phyloP scores from a whole-genome alignment of 1,284 basidiomycete species.

The Chalciporus sp. region DNA sequence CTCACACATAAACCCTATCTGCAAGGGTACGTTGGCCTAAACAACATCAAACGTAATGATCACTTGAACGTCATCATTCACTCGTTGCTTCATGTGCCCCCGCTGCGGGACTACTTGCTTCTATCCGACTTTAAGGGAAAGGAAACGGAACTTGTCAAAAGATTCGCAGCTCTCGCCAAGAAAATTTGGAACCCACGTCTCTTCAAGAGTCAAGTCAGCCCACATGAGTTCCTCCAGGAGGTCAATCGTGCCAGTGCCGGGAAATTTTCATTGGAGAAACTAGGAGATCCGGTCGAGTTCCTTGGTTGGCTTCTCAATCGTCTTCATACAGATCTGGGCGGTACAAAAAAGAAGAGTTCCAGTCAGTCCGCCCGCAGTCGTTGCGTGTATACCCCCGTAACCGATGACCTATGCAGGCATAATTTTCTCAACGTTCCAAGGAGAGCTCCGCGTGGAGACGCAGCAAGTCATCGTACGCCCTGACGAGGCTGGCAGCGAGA shows the following conservation, averaged over 20 bases:
- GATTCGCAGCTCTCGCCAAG: constrained; percentile 84
- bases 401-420: constrained; percentile 54
- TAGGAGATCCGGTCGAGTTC: constrained; percentile 97
- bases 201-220: constrained; percentile 98
- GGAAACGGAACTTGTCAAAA: constrained; percentile 84
- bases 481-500: constrained; percentile 68
- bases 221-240: constrained; percentile 98
- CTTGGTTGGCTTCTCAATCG: constrained; percentile 94
- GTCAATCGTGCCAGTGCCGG: constrained; percentile 86
- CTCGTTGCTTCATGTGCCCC: constrained; percentile 87
- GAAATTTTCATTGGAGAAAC: constrained; percentile 90
- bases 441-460: constrained; percentile 89
- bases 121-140: constrained; percentile 73
- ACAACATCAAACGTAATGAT: constrained; percentile 97
- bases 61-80: constrained; percentile 98
- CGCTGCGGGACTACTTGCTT: constrained; percentile 86
- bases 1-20: constrained; percentile 81
- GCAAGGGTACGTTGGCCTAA: constrained; percentile 94
- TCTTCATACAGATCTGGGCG: constrained; percentile 90
- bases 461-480: constrained; percentile 90
- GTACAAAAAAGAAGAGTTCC: constrained; percentile 83
- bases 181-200: constrained; percentile 95
- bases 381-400: constrained; percentile 15
- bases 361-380: constrained; percentile 53
- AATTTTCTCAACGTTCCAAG: constrained; percentile 94